Percentiles rank a stretch among this genome's conserved stretches.
phyloP scores from a whole-genome alignment of 2,329 filamentous ascomycete genomes.

The Fusarium gaditjirri region DNA sequence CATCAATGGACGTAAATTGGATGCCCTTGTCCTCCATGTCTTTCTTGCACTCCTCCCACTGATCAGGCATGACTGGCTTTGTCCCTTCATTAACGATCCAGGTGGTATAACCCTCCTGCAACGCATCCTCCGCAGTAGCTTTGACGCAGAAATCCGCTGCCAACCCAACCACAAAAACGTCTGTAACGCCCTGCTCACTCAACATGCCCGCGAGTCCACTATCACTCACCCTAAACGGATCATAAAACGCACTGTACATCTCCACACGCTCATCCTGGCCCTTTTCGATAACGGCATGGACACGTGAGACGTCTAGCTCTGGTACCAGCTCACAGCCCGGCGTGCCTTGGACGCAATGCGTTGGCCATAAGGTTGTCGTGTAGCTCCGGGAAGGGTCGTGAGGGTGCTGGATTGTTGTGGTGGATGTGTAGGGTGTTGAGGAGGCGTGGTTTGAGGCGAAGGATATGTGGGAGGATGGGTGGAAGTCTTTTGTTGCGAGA shows the following conservation, averaged over 20 bases:
- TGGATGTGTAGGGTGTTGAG: conserved; percentile 75
- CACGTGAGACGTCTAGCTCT: conserved; percentile 68
- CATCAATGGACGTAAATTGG: conserved; percentile 61
- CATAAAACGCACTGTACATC: conserved; percentile 94
- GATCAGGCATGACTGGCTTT: conserved; percentile 72
- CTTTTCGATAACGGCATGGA: conserved; percentile 81
- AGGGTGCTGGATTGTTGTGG: conserved; percentile 73
- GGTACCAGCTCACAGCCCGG: conserved; percentile 77
- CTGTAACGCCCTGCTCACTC: conserved; percentile 68
- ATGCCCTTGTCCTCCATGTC: conserved; percentile 71
- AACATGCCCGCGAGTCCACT: conserved; percentile 72
- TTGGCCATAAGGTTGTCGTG: conserved; percentile 82
- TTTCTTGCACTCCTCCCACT: conserved; percentile 65
- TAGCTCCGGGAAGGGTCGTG: conserved; percentile 70
- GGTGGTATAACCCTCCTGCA: conserved; percentile 77
- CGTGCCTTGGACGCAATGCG: conserved; percentile 84
- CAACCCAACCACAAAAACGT: conserved; percentile 87
- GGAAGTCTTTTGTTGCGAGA: conserved; percentile 92
- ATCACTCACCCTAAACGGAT: conserved; percentile 75
- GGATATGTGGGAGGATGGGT: conserved; percentile 84
- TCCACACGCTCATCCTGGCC: conserved; percentile 79
- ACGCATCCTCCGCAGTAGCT: conserved; percentile 81
- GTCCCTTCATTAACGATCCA: conserved; percentile 84
- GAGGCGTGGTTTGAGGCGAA: conserved; percentile 83
- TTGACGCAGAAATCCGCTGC: conserved; percentile 92